Conservation (phyloP, 192 early-diverging fungal genomes). For the Entomortierella chlamydospora region DNA sequence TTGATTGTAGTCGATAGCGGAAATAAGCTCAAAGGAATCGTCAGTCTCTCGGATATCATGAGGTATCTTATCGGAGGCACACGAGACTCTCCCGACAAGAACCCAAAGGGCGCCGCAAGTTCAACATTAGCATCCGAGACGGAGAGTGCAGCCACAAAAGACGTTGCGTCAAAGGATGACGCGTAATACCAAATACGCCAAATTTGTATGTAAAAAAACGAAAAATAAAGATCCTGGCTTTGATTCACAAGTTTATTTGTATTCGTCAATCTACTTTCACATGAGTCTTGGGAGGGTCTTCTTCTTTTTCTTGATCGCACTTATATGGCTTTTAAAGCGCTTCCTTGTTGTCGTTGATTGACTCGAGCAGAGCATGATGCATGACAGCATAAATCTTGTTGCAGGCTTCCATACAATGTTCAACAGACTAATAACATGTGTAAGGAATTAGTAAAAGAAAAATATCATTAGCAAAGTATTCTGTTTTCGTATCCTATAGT, state of each 20-base stretch:
- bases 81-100: background rate
- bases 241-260: background rate
- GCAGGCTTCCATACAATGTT: slow-evolving; percentile 81
- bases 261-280: background rate
- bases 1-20: slow-evolving; percentile 91
- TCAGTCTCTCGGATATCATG: slow-evolving; percentile 89
- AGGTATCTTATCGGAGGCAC: slow-evolving; percentile 62
- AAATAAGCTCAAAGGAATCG: slow-evolving; percentile 83
- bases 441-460: background rate
- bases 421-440: slow-evolving; percentile 64
- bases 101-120: background rate
- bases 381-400: slow-evolving; percentile 81
- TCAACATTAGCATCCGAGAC: background rate
- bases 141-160: background rate
- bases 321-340: background rate
- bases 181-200: background rate
- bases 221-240: background rate
- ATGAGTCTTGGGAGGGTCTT: too few species aligned
- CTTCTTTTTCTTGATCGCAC: background rate
- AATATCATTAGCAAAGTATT: background rate
- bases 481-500: too few species aligned
- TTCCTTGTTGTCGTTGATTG: slow-evolving; percentile 47
- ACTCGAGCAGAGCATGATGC: slow-evolving; percentile 67
- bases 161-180: background rate
- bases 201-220: background rate